Conservation (phyloP, 108 stramenopile genomes). For the Cyclotella cryptica region DNA sequence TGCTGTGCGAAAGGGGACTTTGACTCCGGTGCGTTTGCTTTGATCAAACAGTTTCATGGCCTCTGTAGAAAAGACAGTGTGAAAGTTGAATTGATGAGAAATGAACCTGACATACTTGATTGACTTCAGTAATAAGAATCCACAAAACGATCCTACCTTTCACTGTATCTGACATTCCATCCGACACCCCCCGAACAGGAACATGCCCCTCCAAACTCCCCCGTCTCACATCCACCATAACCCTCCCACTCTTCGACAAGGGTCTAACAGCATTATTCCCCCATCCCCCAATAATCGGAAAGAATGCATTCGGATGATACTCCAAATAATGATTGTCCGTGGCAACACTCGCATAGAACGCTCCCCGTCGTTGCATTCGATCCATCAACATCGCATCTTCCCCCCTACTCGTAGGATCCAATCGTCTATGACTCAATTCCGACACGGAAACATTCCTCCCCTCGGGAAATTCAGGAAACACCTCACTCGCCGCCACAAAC, state of each 20-base stretch:
- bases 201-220: slow-evolving; percentile 69
- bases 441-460: slow-evolving; percentile 55
- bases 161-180: slow-evolving; percentile 73
- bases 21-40: slow-evolving; percentile 69
- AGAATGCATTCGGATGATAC: slow-evolving; percentile 69
- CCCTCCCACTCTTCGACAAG: slow-evolving; percentile 66
- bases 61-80: slow-evolving; percentile 15
- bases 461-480: slow-evolving; percentile 75
- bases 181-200: slow-evolving; percentile 59
- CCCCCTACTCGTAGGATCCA: slow-evolving; percentile 27
- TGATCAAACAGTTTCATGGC: slow-evolving; percentile 77
- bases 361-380: slow-evolving; percentile 64
- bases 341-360: slow-evolving; percentile 71
- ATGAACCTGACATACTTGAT: neutral
- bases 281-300: slow-evolving; percentile 74
- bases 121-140: neutral
- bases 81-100: neutral
- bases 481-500: slow-evolving; percentile 72
- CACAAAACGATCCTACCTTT: slow-evolving; percentile 29
- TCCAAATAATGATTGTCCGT: slow-evolving; percentile 74
- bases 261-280: slow-evolving; percentile 71
- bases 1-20: slow-evolving; percentile 71
- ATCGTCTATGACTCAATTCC: slow-evolving; percentile 65
- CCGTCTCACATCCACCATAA: slow-evolving; percentile 72
- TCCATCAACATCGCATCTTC: slow-evolving; percentile 55